Base-by-base conservation (phyloP, 164 flowering plant species). In the Sedum album region DNA sequence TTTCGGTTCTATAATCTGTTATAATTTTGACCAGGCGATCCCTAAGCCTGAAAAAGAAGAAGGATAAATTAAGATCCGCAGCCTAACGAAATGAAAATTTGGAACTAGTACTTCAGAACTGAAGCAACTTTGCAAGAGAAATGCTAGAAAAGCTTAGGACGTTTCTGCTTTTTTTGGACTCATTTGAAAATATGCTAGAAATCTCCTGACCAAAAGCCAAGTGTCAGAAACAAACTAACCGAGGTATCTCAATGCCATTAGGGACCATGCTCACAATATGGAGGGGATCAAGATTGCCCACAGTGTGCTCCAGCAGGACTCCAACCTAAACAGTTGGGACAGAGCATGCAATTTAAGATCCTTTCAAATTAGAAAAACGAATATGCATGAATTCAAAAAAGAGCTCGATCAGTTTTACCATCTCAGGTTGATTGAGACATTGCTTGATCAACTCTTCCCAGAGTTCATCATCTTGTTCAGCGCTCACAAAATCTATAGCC, bases 401-500 rank as follows among this genome's bases (percentile, higher is more conserved):
- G 28, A n/a, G 15, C 60, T 23, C 5, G 5, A 11, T 31, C 9
- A 28, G 35, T 33, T 13, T 33, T 87, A 95, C 99, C 99, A 95
- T 95, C 82, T 95, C 96, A 64, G 99, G 90, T 69, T 86, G 90
- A 75, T 88, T 63, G 33, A 92, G 82, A 66, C 97, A 88, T 74
- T 90, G 97, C 70, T 77, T 86, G 60, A 95, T 88, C 69, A 95
- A 76, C 75, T 95, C 99, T 85, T 91, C 96, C 99, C 99, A 92
- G n/a, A 95, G 92, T 33, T 95, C 97, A 77, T 95, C 97, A 76
- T 95, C 97, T 68, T 95, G 95, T 74, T 95, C 97, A 86, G 82
- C 76, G 25, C 79, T 84, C 53, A 89, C 97, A 78, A 95, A 95
- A 67, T 95, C 97, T 73, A 95, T 83, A 65, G 99, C 99, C 97